Conservation (phyloP, 2,329 filamentous ascomycete genomes). For the Fonsecaea monophora region DNA sequence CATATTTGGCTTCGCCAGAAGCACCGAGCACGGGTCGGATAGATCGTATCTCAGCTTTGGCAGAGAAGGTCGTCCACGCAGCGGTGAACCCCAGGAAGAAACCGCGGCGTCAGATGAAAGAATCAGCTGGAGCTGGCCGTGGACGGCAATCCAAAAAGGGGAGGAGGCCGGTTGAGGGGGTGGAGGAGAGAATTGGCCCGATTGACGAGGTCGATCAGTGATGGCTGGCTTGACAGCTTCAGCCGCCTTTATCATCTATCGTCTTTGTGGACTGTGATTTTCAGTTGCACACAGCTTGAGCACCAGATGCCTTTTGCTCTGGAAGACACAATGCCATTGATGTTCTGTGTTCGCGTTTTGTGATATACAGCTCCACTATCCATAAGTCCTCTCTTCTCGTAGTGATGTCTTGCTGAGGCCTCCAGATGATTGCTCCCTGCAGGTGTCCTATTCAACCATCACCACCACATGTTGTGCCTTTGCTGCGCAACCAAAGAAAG, state of each 20-base stretch:
- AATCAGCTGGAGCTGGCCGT: conserved; percentile 20
- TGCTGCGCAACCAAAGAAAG: background rate
- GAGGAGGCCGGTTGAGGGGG: conserved; percentile 33
- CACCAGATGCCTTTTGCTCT: background rate
- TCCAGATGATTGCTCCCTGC: background rate
- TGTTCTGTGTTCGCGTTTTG: background rate
- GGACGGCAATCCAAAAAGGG: conserved; percentile 30
- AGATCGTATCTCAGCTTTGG: conserved; percentile 26
- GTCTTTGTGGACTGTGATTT: background rate
- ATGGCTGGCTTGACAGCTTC: background rate
- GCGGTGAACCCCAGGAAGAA: conserved; percentile 27
- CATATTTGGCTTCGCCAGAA: background rate
- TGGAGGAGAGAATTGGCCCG: conserved; percentile 36
- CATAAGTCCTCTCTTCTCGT: background rate
- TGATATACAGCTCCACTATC: background rate
- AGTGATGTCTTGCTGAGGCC: background rate
- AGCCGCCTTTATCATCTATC: background rate
- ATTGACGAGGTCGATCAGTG: conserved; percentile 32
- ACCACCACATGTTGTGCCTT: background rate
- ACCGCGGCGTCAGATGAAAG: conserved; percentile 26
- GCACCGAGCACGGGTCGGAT: conserved; percentile 2
- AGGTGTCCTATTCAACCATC: background rate
- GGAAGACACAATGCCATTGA: background rate
- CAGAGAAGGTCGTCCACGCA: conserved; percentile 22
- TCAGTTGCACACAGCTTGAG: background rate